These are phyloP conservation scores for Tieghemiomyces parasiticus DNA, from an alignment of 192 early-diverging fungal species.

Conservation along the genomic window DNA sequence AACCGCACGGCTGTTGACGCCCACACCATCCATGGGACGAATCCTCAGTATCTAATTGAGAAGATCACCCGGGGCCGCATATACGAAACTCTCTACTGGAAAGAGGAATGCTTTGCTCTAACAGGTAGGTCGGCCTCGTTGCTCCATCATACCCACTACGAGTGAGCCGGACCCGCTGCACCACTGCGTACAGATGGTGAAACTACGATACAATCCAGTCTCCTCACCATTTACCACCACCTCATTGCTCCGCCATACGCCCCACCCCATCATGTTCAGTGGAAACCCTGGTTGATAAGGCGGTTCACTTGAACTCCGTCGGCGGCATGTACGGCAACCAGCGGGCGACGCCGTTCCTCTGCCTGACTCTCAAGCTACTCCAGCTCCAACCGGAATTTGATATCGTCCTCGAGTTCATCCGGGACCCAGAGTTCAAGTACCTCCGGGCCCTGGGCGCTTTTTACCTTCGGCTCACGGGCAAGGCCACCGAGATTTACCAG, in stretches of 20 bases:
- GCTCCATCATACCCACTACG: no score
- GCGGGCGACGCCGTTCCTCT: constrained; percentile 83
- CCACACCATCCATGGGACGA: constrained; percentile 63
- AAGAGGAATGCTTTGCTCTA: constrained; percentile 89
- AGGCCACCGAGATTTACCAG: constrained; percentile 62
- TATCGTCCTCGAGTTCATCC: constrained; percentile 72
- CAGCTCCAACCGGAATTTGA: constrained; percentile 84
- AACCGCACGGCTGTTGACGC: constrained; percentile 59
- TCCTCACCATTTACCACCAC: neutral
- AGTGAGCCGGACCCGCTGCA: no score
- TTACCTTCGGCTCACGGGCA: constrained; percentile 73
- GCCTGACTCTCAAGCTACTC: constrained; percentile 73
- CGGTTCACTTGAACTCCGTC: constrained; percentile 49
- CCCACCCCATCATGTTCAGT: constrained; percentile 26
- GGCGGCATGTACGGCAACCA: constrained; percentile 79
- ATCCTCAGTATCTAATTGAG: constrained; percentile 90
- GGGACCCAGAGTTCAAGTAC: constrained; percentile 77
- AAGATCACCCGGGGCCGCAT: constrained; percentile 84
- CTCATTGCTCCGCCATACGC: constrained; percentile 1
- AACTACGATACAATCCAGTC: no score
- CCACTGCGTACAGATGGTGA: no score
- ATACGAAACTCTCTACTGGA: constrained; percentile 91
- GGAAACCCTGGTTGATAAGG: constrained; percentile 81
- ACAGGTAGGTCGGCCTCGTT: constrained; percentile 39
- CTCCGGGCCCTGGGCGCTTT: constrained; percentile 78